Base-by-base conservation (phyloP, 495 filamentous ascomycete genomes). In the Penicillium odoratum region DNA sequence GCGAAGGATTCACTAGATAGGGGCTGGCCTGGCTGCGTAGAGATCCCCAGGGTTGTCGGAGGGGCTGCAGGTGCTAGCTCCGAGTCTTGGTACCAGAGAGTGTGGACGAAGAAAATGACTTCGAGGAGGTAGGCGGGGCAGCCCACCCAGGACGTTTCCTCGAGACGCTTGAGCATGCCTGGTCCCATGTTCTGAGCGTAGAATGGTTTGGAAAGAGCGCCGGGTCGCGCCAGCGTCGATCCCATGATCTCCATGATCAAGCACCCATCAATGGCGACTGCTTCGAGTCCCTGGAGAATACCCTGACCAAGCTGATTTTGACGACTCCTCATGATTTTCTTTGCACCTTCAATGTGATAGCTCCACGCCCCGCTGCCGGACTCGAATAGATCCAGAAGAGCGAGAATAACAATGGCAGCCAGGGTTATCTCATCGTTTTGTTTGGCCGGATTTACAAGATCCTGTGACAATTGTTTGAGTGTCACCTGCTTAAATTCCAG, bases 241-340 rank as follows among this genome's bases (percentile, higher is more conserved):
- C 77, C 77, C 77, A 79, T 79, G 28, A 79, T 76, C 57, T 79
- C 74, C 59, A 78, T 74, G 40, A 79, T 71, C 44, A 79, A 64
- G 46, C 73, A 77, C 1, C 73, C 71, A 45, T 79, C 77, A 4
- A 77, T 64, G 25, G 74, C 74, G 49, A 78, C 77, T 21, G 69
- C 62, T 46, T 78, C 73, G 25, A 79, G 56, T 51, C 71, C 75
- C 25, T 73, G 67, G 16, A 77, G 65, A 7, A 75, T 69, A 2
- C 60, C 57, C 46, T 61, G 61, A n/a, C 66, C 58, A 6, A 56
- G 52, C 11, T 55, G 53, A 36, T 58, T 64, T 25, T 66, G 65
- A 52, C 75, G 64, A 28, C 55, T 67, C 38, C 66, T 65, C 7
- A 79, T 53, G 5, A 79, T 63, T 33, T 74, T 74, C 54, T 78